phyloP scores from a whole-genome alignment of 768 basidiomycete species.

The Russula brevipes region DNA sequence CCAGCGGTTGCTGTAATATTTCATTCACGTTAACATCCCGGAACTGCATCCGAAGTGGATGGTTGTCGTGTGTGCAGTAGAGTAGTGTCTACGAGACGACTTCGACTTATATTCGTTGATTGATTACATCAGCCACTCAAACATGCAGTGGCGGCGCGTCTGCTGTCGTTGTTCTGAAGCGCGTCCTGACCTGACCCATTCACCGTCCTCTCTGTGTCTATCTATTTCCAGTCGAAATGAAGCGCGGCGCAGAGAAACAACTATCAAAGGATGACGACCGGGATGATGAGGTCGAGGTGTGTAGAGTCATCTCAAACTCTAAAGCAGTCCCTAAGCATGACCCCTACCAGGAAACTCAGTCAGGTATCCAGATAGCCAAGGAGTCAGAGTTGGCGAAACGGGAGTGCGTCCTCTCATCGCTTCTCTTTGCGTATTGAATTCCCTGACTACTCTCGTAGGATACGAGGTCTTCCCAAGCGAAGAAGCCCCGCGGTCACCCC shows the following conservation, averaged over 20 bases:
- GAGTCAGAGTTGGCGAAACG: constrained; percentile 49
- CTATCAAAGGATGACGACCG: constrained; percentile 53
- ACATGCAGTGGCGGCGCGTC: constrained; percentile 13
- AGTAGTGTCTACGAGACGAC: no score
- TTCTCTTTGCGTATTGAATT: neutral
- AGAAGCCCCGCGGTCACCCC: constrained; percentile 26
- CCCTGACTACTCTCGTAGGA: constrained; percentile 38
- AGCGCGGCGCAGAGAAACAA: constrained; percentile 70
- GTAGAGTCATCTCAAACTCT: neutral
- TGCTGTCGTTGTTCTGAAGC: neutral
- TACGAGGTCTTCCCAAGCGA: constrained; percentile 59
- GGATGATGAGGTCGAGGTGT: constrained; percentile 36
- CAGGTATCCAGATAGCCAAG: constrained; percentile 56
- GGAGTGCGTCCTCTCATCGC: constrained; percentile 41
- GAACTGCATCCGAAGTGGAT: neutral
- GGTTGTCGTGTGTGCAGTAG: no score
- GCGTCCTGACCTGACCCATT: neutral
- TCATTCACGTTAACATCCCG: no score
- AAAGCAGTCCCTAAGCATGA: neutral
- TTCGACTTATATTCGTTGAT: no score
- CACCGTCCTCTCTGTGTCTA: neutral
- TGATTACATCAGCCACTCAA: constrained; percentile 4
- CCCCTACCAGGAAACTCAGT: constrained; percentile 38
- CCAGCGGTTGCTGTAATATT: no score
- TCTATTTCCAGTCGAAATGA: constrained; percentile 41